Percentiles rank a stretch among this genome's conserved stretches.
These are phyloP conservation scores for Mortierella sp. DNA, from an alignment of 371 early-diverging fungal genomes.

Conservation along the genomic window DNA sequence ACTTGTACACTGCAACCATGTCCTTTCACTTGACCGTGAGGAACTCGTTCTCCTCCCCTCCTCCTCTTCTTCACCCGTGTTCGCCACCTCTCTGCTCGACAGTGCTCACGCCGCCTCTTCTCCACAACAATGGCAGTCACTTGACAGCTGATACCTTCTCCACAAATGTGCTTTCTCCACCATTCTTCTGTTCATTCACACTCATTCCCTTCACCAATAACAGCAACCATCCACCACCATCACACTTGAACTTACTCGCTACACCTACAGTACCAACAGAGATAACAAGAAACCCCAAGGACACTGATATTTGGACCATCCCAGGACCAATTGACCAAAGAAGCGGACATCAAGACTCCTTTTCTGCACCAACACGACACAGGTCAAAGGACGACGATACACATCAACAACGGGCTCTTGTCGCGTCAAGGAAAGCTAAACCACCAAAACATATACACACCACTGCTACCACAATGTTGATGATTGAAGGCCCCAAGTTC, in stretches of 20 bases:
- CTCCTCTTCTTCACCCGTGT: not conserved
- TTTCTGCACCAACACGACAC: not conserved
- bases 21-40: not conserved
- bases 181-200: not conserved
- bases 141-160: not conserved
- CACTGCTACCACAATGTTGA: constrained; percentile 21
- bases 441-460: not conserved
- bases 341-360: not conserved
- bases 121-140: constrained; percentile 5
- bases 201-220: not conserved
- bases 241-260: not conserved
- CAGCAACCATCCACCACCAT: not conserved
- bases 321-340: not conserved
- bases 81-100: no score
- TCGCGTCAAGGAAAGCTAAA: not conserved
- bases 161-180: not conserved
- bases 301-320: not conserved
- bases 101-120: not conserved
- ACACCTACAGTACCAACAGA: not conserved
- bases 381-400: not conserved
- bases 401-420: not conserved
- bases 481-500: constrained; percentile 58
- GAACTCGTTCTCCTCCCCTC: not conserved
- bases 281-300: not conserved
- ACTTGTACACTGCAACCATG: not conserved